These are phyloP conservation scores for Suhomyces kunorum DNA, from an alignment of 1,139 yeast genomes.

Conservation along the genomic window DNA sequence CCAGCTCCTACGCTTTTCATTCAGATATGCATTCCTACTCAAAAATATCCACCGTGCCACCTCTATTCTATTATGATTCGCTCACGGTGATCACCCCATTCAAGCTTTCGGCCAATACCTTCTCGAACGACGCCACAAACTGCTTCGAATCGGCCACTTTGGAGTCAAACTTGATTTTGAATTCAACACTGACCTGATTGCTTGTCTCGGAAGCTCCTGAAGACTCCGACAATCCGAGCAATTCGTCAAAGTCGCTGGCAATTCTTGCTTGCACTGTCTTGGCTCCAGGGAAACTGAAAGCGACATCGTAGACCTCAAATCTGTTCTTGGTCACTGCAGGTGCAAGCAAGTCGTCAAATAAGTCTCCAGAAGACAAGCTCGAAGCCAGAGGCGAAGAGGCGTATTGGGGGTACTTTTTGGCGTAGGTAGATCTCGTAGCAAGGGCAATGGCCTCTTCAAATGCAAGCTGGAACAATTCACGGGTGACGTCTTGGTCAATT, in stretches of 20 bases:
- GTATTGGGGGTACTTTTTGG: conserved; percentile 46
- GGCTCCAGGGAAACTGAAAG: conserved; percentile 28
- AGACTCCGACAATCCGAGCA: conserved; percentile 44
- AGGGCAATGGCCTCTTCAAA: conserved; percentile 34
- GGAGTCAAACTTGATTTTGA: conserved; percentile 44
- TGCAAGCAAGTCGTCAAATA: conserved; percentile 66
- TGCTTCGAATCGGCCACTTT: conserved; percentile 38
- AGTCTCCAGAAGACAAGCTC: conserved; percentile 32
- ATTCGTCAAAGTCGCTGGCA: conserved; percentile 40
- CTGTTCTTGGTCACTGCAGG: conserved; percentile 59
- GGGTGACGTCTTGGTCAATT: conserved; percentile 31
- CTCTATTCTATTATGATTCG: conserved; percentile 5
- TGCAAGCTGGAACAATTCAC: conserved; percentile 30
- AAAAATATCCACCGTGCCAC: neutral
- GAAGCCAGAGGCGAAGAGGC: conserved; percentile 42
- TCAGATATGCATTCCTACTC: neutral
- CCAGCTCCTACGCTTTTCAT: too few relatives aligned
- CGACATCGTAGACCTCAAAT: conserved; percentile 47
- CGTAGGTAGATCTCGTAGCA: conserved; percentile 41
- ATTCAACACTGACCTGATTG: conserved; percentile 32
- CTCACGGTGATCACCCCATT: conserved; percentile 9
- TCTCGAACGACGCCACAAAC: conserved; percentile 38
- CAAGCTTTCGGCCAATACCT: conserved; percentile 24
- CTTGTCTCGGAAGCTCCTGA: conserved; percentile 1
- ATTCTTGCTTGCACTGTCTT: conserved; percentile 13